Base-by-base conservation (phyloP, 768 basidiomycete genomes). In the Leucosporidium creatinivorum region DNA sequence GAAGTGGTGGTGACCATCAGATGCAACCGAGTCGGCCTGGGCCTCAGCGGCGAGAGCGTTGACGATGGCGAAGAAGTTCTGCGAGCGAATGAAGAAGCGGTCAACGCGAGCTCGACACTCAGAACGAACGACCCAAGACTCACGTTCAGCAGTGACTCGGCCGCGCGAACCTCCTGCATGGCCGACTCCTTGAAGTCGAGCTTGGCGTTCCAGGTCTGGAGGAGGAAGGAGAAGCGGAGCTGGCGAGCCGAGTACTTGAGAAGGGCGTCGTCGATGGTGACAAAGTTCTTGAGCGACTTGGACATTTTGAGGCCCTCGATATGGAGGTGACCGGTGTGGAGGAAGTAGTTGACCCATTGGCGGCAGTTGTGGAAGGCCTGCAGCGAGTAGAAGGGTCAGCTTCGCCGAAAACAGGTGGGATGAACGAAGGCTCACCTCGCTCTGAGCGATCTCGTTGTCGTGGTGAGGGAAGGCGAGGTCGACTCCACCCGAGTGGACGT, bases 391-490 rank as follows among this genome's bases (percentile, higher is more conserved):
- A 30, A 39, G 47, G 5, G 39, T 39, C 17, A 1, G 33, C 17
- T 30, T 39, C 30, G 21, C 19, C 9, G 10, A n/a, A 26, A 47
- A 30, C 10, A 23, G 17, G 44, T 44, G 18, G 33, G 25, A 18
- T 2, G 7, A 47, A 30, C 33, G 9, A 13, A 21, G 23, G 61
- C 78, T 47, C 62, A 81, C 94, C 86, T 98, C 96, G 59, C 91
- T 87, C 79, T 99, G 96, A 0, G 96, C 96, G 75, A 99, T 84
- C 80, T 99, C 96, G 77, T 99, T 99, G 78, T 98, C 94, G 77
- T 99, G 96, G 80, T 99, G 96, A 8, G 96, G 96, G 80, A 99
- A 99, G n/a, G 91, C 89, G 58, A 99, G 82, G 80, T 99, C 96
- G 50, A 91, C 87, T 7, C 96, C 96, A 60, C 96, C 96, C 12